Percentiles rank a stretch among this genome's conserved stretches.
Conservation (phyloP, 345 rosid species). For the Gossypium thurberi region DNA sequence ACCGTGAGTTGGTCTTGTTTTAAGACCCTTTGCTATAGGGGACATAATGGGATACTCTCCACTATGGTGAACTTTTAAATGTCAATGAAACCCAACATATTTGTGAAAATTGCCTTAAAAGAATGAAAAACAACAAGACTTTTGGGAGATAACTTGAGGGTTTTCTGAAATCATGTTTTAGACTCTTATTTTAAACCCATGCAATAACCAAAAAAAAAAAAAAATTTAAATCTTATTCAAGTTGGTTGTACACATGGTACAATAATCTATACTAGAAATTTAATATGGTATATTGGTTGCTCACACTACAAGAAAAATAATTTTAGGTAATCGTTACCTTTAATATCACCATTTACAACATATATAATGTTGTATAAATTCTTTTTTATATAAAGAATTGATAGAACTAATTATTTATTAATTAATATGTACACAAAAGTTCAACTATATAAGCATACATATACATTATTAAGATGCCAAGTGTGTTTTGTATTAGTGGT, state of each 20-base stretch:
- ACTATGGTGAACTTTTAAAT: not conserved
- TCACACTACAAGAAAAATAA: no score
- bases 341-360: no score
- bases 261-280: not conserved
- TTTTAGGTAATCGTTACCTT: no score
- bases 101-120: not conserved
- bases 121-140: not conserved
- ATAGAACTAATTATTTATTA: no score
- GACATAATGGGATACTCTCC: slow-evolving; percentile 4
- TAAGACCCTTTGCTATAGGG: not conserved
- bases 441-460: no score
- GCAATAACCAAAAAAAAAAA: no score
- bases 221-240: no score
- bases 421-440: no score
- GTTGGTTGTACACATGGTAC: not conserved
- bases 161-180: slow-evolving; percentile 9
- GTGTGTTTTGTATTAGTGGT: no score
- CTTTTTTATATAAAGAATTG: no score
- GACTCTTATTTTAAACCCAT: not conserved
- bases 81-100: not conserved
- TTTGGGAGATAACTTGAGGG: not conserved
- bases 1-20: not conserved
- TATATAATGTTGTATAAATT: no score
- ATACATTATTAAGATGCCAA: no score
- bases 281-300: not conserved